Evolutionary conservation across 139 green algal genomes (phyloP).

Genomic region (Coelastrella sp.): DNA sequence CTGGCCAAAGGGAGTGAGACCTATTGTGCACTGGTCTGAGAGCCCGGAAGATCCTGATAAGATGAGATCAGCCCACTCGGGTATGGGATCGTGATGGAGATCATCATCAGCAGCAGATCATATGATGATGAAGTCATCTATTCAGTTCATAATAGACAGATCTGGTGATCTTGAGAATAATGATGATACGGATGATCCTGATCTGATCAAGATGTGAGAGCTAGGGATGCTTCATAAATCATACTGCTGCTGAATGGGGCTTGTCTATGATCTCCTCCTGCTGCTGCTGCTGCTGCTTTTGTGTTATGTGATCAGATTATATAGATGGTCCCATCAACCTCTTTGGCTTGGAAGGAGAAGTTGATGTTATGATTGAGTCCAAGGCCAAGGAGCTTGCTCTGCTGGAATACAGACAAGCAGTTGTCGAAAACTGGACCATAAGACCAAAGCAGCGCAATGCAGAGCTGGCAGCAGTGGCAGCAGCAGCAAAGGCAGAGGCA

Average conservation of each 20-base stretch:
- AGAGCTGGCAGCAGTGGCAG: background rate
- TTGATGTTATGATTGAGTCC: constrained; percentile 76
- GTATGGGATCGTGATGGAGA: too few relatives aligned
- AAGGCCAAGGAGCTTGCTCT: constrained; percentile 80
- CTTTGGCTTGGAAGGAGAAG: constrained; percentile 63
- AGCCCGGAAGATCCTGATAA: constrained; percentile 61
- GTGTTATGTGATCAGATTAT: constrained; percentile 63
- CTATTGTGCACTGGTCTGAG: constrained; percentile 79
- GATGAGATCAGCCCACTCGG: constrained; percentile 59
- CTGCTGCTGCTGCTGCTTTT: background rate
- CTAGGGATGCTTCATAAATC: too few relatives aligned
- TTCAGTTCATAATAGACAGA: too few relatives aligned
- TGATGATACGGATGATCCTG: too few relatives aligned
- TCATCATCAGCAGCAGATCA: background rate
- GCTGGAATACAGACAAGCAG: constrained; percentile 65
- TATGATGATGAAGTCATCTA: too few relatives aligned
- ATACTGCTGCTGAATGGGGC: too few relatives aligned
- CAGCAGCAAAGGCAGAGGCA: background rate
- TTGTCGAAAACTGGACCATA: background rate
- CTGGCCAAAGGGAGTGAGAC: constrained; percentile 61
- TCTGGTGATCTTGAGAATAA: too few relatives aligned
- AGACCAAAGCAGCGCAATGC: constrained; percentile 10
- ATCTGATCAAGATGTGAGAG: too few relatives aligned
- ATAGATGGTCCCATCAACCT: constrained; percentile 73
- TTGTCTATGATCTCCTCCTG: background rate